A percentile compares a stretch with the other conserved stretches of the same genome.
Conservation (phyloP, 179 eudicot genomes). For the Nepenthes alata region DNA sequence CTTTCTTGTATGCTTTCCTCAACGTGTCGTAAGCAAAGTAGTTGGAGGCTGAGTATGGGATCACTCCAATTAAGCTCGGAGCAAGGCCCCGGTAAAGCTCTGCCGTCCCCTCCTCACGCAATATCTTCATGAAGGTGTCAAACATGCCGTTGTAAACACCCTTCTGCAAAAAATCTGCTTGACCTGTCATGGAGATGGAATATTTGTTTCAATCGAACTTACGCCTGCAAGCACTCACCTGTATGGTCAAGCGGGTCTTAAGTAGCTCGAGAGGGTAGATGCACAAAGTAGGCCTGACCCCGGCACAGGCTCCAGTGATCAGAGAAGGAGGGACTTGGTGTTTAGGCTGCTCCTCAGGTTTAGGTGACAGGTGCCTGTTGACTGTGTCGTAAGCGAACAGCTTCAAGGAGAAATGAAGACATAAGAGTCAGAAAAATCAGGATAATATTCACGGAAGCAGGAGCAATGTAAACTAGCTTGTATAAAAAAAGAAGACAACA, state of each 20-base stretch:
- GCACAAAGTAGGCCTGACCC: constrained; percentile 63
- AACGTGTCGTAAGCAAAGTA: constrained; percentile 74
- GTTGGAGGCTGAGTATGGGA: constrained; percentile 83
- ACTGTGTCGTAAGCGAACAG: constrained; percentile 78
- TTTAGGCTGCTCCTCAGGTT: constrained; percentile 54
- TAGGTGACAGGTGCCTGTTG: constrained; percentile 58
- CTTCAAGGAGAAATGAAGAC: constrained; percentile 23
- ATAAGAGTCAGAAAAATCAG: background rate
- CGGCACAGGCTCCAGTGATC: constrained; percentile 82
- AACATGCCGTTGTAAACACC: constrained; percentile 61
- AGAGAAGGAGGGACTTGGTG: constrained; percentile 63
- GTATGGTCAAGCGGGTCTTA: constrained; percentile 85
- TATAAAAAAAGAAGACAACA: no score
- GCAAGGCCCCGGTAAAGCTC: constrained; percentile 80
- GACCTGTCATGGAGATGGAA: background rate
- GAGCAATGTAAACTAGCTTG: no score
- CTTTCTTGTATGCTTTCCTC: constrained; percentile 43
- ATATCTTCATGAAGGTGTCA: constrained; percentile 62
- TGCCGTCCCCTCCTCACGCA: constrained; percentile 59
- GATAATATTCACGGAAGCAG: background rate
- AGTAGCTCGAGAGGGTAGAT: constrained; percentile 92
- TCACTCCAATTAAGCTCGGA: constrained; percentile 72
- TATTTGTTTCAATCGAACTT: background rate
- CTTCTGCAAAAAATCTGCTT: constrained; percentile 32
- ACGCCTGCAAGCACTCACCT: constrained; percentile 28